Conservation (phyloP, 2,329 filamentous ascomycete genomes). For the Ceratocystis colombiana region DNA sequence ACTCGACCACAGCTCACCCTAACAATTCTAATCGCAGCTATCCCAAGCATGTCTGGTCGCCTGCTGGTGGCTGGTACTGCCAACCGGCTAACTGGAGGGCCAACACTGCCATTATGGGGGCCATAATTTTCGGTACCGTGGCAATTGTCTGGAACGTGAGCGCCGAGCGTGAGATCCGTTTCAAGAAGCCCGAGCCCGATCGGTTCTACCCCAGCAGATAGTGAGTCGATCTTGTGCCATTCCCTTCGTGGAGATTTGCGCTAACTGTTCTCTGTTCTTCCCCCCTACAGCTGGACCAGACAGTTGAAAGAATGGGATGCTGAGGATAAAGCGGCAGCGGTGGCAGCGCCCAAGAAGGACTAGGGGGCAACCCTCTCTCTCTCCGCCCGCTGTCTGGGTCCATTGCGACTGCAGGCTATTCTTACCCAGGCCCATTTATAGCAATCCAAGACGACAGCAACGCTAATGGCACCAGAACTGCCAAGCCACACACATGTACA, state of each 20-base stretch:
- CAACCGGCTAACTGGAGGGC: conserved; percentile 90
- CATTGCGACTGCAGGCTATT: not conserved
- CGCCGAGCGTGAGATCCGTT: conserved; percentile 61
- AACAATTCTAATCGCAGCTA: conserved; percentile 48
- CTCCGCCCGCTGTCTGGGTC: not conserved
- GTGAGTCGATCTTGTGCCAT: conserved; percentile 43
- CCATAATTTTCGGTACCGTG: conserved; percentile 56
- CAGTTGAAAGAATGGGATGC: conserved; percentile 39
- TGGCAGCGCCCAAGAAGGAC: conserved; percentile 31
- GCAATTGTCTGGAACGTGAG: conserved; percentile 61
- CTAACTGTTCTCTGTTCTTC: not conserved
- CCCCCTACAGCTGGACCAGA: conserved; percentile 36
- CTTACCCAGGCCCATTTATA: not conserved
- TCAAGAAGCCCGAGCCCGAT: conserved; percentile 64
- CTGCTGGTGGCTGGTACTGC: conserved; percentile 92
- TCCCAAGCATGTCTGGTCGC: conserved; percentile 99
- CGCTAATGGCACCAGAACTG: conserved; percentile 15
- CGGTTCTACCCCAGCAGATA: conserved; percentile 77
- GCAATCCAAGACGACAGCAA: conserved; percentile 14
- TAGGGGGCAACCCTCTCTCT: not conserved
- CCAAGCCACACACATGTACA: conserved; percentile 15
- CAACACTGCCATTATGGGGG: conserved; percentile 72
- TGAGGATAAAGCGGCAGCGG: conserved; percentile 35
- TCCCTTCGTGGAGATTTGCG: not conserved
- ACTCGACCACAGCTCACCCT: conserved; percentile 2